Evolutionary conservation across 345 rosid genomes (phyloP), one percentile per base, ranked within the genome.

Genomic region (Brassica cretica): DNA sequence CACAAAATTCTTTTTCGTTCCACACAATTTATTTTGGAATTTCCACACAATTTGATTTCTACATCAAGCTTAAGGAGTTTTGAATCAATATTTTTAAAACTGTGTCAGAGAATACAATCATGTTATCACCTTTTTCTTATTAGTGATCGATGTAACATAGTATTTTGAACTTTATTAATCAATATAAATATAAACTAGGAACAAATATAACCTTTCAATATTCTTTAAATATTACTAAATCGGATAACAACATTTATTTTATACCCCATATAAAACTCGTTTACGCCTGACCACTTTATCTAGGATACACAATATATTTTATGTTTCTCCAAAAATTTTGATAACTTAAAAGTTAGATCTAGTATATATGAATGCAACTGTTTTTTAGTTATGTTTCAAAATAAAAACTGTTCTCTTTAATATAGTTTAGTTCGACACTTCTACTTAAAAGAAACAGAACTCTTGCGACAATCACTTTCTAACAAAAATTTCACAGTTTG

Each of bases 261-360:
- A 29, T 21, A 58, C 63, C 63, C 30, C 30, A 9, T 58, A 58
- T 58, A 3, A 21, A 21, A 21, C n/a, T 58, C 29, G 30, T 58
- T 9, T 58, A 58, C 4, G 21, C 9, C 60, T 63, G 46, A 29
- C 9, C 44, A 63, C 5, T 59, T 60, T 33, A 33, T 64, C 15
- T 33, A 19, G 21, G 21, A 51, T 21, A 30, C 39, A 64, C 49
- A 41, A 65, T 55, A 39, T 75, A 10, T 10, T 41, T 41, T 41
- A 41, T 41, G 49, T 10, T 66, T 65, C 56, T 66, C 58, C 58
- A 37, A 66, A 16, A 58, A 6, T 39, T 53, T 75, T 55, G 5
- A 18, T 51, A 33, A 21, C 37, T 19, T 7, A 12, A 14, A 14
- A 35, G 3, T 11, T 66, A 10, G 65, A 14, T 64, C n/a, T 64